phyloP scores from a whole-genome alignment of 164 flowering plant genomes.

The Cinnamomum micranthum region DNA sequence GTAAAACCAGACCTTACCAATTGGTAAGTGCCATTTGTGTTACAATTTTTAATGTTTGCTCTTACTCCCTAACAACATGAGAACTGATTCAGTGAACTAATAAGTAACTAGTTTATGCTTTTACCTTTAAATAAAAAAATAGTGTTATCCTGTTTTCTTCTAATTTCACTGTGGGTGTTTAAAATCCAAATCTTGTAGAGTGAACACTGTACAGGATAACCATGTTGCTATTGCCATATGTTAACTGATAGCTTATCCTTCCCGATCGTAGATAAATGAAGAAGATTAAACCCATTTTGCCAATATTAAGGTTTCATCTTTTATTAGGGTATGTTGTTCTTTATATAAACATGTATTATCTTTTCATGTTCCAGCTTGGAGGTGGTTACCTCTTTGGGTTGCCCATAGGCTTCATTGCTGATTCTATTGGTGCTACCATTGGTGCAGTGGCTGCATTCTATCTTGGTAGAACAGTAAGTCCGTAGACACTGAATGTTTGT shows the following conservation, averaged over 20 bases:
- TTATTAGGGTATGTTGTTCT: not conserved
- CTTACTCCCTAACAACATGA: not conserved
- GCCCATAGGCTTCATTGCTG: conserved; percentile 90
- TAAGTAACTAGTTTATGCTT: not conserved
- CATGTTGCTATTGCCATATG: not conserved
- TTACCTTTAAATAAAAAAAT: no score
- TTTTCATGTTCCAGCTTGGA: conserved; percentile 55
- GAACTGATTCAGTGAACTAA: not conserved
- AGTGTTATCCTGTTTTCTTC: not conserved
- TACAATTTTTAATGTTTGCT: no score
- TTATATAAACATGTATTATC: not conserved
- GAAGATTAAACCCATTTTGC: not conserved
- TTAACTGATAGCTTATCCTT: not conserved
- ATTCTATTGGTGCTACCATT: conserved; percentile 87
- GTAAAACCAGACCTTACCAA: no score
- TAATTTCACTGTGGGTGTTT: not conserved
- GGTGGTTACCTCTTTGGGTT: conserved; percentile 97
- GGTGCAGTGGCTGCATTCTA: conserved; percentile 91
- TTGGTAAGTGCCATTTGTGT: no score
- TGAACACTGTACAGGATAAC: not conserved
- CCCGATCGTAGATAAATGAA: not conserved
- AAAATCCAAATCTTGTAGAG: not conserved
- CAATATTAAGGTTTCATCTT: no score
- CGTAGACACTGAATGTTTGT: conserved; percentile 1
- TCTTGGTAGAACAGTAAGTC: conserved; percentile 85